These are phyloP conservation scores for Paecilomyces niveus DNA, from an alignment of 2,329 filamentous ascomycete species.

Conservation along the genomic window DNA sequence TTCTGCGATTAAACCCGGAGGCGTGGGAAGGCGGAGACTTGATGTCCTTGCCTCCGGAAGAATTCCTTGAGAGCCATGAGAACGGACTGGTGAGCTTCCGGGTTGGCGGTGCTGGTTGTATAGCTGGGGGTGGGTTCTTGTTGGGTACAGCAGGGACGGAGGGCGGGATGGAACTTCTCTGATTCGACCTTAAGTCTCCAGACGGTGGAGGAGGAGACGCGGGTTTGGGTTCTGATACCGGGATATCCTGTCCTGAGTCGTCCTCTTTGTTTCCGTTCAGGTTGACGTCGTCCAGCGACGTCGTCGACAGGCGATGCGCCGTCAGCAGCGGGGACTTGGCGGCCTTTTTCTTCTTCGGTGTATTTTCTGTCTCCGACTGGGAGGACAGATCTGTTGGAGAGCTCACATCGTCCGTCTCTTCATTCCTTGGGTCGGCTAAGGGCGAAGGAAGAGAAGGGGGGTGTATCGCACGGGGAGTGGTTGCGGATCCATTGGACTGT, in stretches of 20 bases:
- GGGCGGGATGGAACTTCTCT: conserved; percentile 33
- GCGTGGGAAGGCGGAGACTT: conserved; percentile 50
- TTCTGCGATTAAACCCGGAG: conserved; percentile 48
- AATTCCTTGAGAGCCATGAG: conserved; percentile 70
- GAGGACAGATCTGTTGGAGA: conserved; percentile 17
- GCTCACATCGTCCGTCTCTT: conserved; percentile 11
- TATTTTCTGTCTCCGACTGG: conserved; percentile 24
- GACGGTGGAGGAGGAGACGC: conserved; percentile 25
- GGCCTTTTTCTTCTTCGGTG: conserved; percentile 25
- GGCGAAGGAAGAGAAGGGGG: conserved; percentile 20
- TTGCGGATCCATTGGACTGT: conserved; percentile 29
- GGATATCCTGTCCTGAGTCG: conserved; percentile 18
- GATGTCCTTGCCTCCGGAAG: conserved; percentile 47
- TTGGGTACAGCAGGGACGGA: conserved; percentile 60
- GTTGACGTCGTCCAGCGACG: conserved; percentile 59
- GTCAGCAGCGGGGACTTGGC: conserved; percentile 48
- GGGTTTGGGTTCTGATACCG: conserved; percentile 17
- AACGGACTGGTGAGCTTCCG: conserved; percentile 85
- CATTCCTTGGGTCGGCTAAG: conserved; percentile 12
- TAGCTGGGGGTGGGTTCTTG: conserved; percentile 26
- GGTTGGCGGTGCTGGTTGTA: conserved; percentile 34
- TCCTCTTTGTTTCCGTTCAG: conserved; percentile 54
- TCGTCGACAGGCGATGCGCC: conserved; percentile 48
- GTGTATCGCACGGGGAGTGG: conserved; percentile 31
- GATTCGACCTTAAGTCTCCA: conserved; percentile 24